phyloP scores from a whole-genome alignment of 2,329 filamentous ascomycete genomes.

The Fonsecaea pugnacius region DNA sequence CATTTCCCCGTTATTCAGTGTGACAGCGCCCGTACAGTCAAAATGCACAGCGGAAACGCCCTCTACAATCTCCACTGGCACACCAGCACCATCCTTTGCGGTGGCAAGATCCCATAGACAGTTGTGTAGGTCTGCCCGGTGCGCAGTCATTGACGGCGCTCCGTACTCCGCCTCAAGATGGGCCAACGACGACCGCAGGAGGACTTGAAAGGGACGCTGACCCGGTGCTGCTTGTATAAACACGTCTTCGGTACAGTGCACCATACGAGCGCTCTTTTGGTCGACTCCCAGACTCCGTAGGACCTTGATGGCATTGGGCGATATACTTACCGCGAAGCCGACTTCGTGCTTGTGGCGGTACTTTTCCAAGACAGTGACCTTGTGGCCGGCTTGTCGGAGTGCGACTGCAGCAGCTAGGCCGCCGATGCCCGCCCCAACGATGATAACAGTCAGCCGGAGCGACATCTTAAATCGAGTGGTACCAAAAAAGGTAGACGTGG shows the following conservation, averaged over 20 bases:
- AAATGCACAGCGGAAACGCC: neutral
- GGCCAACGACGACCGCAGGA: slow-evolving; percentile 1
- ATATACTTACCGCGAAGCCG: slow-evolving; percentile 5
- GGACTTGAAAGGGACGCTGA: neutral
- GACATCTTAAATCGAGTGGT: neutral
- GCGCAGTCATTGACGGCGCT: neutral
- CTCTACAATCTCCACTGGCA: neutral
- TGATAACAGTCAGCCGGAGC: slow-evolving; percentile 40
- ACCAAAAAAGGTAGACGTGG: neutral
- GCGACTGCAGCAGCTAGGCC: slow-evolving; percentile 49
- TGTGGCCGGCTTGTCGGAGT: slow-evolving; percentile 58
- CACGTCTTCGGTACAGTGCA: slow-evolving; percentile 8
- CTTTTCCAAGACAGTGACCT: slow-evolving; percentile 41
- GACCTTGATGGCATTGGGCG: slow-evolving; percentile 6
- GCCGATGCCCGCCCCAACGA: slow-evolving; percentile 45
- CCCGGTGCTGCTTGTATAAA: slow-evolving; percentile 5
- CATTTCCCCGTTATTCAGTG: neutral
- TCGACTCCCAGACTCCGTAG: slow-evolving; percentile 17
- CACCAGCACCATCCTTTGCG: neutral
- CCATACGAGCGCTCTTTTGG: slow-evolving; percentile 6
- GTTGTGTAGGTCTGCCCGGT: neutral
- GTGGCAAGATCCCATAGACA: neutral
- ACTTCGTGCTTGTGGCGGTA: slow-evolving; percentile 2
- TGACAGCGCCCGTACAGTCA: neutral
- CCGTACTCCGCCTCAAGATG: neutral